Evolutionary conservation across 225 moss, liverwort and hornwort genomes (phyloP).

Genomic region (Sphagnum contortum): DNA sequence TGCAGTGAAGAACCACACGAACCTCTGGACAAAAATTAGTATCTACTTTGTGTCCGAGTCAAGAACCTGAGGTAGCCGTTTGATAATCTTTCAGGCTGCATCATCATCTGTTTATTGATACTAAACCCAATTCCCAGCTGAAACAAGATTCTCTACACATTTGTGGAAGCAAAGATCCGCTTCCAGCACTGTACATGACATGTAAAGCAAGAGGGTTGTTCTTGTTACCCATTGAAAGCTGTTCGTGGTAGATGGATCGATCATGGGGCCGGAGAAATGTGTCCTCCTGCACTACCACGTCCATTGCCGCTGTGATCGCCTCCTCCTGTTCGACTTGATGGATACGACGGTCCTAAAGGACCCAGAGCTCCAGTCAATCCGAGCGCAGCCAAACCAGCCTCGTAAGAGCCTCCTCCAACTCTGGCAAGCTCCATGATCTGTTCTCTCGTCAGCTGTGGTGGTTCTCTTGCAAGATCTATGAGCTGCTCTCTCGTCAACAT

Average conservation of each 20-base stretch:
- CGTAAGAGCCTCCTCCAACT: slow-evolving; percentile 70
- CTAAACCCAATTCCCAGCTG: too few species aligned
- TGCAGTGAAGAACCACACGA: too few species aligned
- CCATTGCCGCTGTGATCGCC: slow-evolving; percentile 53
- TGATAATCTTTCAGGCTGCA: too few species aligned
- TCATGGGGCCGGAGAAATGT: slow-evolving; percentile 31
- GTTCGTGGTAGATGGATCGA: slow-evolving; percentile 27
- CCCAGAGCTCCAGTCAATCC: slow-evolving; percentile 49
- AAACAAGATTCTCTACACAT: too few species aligned
- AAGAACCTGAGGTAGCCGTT: too few species aligned
- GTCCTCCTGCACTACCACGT: slow-evolving; percentile 39
- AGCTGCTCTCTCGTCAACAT: slow-evolving; percentile 59
- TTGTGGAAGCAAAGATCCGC: too few species aligned
- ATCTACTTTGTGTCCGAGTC: too few species aligned
- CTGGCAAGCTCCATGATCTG: slow-evolving; percentile 73
- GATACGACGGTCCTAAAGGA: slow-evolving; percentile 40
- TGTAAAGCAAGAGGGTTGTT: too few species aligned
- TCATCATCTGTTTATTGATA: too few species aligned
- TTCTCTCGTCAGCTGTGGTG: slow-evolving; percentile 61
- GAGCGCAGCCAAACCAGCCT: slow-evolving; percentile 60
- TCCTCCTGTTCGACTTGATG: slow-evolving; percentile 47
- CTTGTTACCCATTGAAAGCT: background rate
- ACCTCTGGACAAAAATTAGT: too few species aligned
- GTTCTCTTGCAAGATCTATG: slow-evolving; percentile 46
- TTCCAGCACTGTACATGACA: too few species aligned